Evolutionary conservation across 2,329 filamentous ascomycete species (phyloP).

Genomic region (Alternaria longipes): DNA sequence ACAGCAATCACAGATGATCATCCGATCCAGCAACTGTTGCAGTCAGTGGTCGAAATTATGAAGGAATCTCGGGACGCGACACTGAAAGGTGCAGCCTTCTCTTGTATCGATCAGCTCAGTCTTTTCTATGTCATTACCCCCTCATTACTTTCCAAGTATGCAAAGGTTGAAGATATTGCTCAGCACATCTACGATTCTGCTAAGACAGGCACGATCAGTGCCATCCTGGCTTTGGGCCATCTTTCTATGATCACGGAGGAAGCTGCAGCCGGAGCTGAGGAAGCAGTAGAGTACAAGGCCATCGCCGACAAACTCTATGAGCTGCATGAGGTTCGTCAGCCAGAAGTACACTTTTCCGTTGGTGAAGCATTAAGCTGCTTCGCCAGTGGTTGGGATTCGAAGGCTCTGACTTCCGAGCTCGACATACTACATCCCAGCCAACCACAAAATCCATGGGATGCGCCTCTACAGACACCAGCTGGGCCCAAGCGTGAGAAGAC

Average conservation of each 20-base stretch:
- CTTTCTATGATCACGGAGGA: conserved; percentile 70
- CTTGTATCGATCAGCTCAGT: conserved; percentile 69
- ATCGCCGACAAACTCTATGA: conserved; percentile 76
- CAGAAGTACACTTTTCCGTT: conserved; percentile 88
- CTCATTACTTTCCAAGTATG: conserved; percentile 46
- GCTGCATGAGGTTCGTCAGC: conserved; percentile 83
- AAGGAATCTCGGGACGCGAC: conserved; percentile 63
- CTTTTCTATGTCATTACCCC: conserved; percentile 65
- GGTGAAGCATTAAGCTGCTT: conserved; percentile 87
- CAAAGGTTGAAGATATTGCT: conserved; percentile 60
- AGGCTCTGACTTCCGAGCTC: conserved; percentile 75
- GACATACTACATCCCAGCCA: conserved; percentile 71
- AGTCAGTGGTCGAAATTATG: conserved; percentile 62
- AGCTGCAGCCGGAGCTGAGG: conserved; percentile 44
- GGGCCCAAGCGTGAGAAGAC: conserved; percentile 50
- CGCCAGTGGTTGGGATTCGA: conserved; percentile 83
- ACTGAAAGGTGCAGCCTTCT: conserved; percentile 66
- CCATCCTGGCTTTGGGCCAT: conserved; percentile 82
- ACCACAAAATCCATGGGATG: conserved; percentile 43
- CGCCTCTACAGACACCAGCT: conserved; percentile 38
- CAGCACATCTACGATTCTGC: conserved; percentile 72
- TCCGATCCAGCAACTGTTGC: conserved; percentile 54
- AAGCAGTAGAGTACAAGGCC: conserved; percentile 54
- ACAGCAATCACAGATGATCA: conserved; percentile 42
- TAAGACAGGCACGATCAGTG: conserved; percentile 81